A percentile compares a stretch with the other conserved stretches of the same genome.
phyloP scores from a whole-genome alignment of 2,329 filamentous ascomycete genomes.

The Colletotrichum zoysiae region DNA sequence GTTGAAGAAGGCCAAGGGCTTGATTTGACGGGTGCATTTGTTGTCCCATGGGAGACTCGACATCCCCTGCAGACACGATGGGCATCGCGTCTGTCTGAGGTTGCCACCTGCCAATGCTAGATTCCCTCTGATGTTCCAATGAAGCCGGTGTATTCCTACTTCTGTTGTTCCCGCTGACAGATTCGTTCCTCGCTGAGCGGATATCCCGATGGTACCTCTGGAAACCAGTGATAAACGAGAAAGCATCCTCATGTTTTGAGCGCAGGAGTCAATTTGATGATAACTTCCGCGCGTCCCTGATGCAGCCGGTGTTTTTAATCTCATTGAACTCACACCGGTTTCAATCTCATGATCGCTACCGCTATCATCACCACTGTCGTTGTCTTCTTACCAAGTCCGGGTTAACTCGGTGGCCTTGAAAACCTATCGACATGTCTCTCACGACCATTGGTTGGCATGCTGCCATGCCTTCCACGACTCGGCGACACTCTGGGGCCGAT shows the following conservation, averaged over 20 bases:
- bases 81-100: not conserved
- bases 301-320: too few relatives aligned
- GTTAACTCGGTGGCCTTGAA: too few relatives aligned
- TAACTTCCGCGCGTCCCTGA: too few relatives aligned
- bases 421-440: too few relatives aligned
- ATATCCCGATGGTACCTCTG: too few relatives aligned
- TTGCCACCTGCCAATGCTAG: not conserved
- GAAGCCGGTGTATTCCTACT: not conserved
- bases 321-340: too few relatives aligned
- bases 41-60: not conserved
- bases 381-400: too few relatives aligned
- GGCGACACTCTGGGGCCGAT: not conserved
- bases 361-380: too few relatives aligned
- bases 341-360: too few relatives aligned
- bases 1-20: constrained; percentile 58
- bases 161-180: not conserved
- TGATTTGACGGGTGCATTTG: not conserved
- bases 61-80: not conserved
- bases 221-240: not conserved
- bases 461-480: not conserved
- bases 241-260: not conserved
- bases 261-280: not conserved
- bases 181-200: not conserved
- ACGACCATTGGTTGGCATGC: too few relatives aligned
- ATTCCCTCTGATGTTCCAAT: not conserved